Evolutionary conservation across 192 early-diverging fungal genomes (phyloP).

Genomic region (Endogone sp.): DNA sequence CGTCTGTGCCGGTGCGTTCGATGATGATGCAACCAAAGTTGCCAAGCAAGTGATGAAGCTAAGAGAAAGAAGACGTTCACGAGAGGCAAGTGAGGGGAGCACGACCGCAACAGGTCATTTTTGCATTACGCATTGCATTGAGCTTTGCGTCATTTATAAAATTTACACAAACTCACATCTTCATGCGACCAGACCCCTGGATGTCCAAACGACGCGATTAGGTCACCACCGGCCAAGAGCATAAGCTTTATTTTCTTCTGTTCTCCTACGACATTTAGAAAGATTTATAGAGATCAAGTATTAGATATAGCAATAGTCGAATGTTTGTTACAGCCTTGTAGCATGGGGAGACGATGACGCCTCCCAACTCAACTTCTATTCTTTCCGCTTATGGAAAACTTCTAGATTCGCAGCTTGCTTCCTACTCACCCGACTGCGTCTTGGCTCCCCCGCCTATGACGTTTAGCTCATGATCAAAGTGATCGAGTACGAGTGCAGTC

Average conservation of each 20-base stretch:
- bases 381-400: no score
- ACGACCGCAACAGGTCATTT: no score
- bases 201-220: conserved; percentile 93
- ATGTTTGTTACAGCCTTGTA: no score
- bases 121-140: no score
- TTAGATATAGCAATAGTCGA: neutral
- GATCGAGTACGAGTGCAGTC: conserved; percentile 90
- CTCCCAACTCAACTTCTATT: no score
- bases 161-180: conserved; percentile 62
- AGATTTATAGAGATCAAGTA: neutral
- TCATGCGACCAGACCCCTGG: conserved; percentile 83
- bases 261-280: conserved; percentile 35
- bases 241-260: conserved; percentile 73
- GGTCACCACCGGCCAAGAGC: conserved; percentile 93
- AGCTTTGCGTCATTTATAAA: conserved; percentile 8
- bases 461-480: conserved; percentile 92
- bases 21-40: conserved; percentile 92
- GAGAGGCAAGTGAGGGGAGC: neutral
- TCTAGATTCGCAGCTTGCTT: neutral
- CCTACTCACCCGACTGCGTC: conserved; percentile 14
- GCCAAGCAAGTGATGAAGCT: conserved; percentile 89
- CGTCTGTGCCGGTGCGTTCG: conserved; percentile 91
- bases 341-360: no score
- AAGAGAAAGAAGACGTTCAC: no score
- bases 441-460: conserved; percentile 58